Base-by-base conservation (phyloP, 2,329 filamentous ascomycete species). In the Trichoderma lentiforme region DNA sequence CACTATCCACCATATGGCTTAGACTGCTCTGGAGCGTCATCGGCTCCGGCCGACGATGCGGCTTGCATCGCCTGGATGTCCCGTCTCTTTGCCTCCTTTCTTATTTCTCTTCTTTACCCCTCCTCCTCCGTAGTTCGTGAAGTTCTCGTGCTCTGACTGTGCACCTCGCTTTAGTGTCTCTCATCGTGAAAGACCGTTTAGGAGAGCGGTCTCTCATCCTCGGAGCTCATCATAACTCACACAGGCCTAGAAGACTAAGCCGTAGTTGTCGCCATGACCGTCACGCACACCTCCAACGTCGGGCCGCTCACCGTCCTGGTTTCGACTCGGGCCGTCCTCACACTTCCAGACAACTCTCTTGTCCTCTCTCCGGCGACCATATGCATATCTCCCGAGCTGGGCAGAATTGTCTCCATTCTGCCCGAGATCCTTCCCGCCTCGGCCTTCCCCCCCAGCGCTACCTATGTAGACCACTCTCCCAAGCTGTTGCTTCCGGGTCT, bases 401-500 rank as follows among this genome's bases (percentile, higher is more conserved):
- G 96, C 78, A 97, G 95, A 83, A 97, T 98, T 77, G 87, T 91
- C 58, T 90, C 91, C 3, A 88, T 97, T 73, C 89, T 91, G 74
- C 88, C 92, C 71, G 87, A 88, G 30, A 86, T 98, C 65, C 86
- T 97, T n/a, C 92, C 94, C 1, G 80, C 83, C n/a, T 88, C 89
- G 6, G 87, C 89, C 56, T 98, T 98, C 80, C 92, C 94, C 1
- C 79, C 86, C 0, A 89, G 88, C 51, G 90, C 91, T 8, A 85
- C 86, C 6, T 98, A 98, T 82, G 87, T 89, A 76, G 91, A 99
- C 84, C 91, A 97, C 83, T 93, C 92, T 26, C 94, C 95, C 12
- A 88, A 91, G 81, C 87, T 98, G 61, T 85, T 99, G 51, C 87
- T 98, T 39, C 96, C 96, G 0, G 96, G 96, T 24, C 86, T 99